These are phyloP conservation scores for Biscogniauxia mediterranea DNA, from an alignment of 2,329 filamentous ascomycete species.

Conservation along the genomic window DNA sequence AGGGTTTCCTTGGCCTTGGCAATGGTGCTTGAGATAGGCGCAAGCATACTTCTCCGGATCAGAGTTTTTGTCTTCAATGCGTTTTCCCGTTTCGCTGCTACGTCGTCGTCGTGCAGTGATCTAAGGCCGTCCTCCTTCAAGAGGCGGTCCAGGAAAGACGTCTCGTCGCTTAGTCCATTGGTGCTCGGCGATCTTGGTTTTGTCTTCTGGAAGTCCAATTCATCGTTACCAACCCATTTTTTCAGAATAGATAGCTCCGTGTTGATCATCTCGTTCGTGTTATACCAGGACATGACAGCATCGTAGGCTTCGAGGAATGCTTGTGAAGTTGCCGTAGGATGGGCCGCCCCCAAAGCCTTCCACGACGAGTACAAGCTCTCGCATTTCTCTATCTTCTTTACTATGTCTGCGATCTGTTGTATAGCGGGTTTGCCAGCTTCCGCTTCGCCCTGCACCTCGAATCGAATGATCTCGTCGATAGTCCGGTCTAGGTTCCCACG, in stretches of 20 bases:
- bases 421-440: conserved; percentile 85
- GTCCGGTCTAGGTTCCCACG: conserved; percentile 69
- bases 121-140: conserved; percentile 95
- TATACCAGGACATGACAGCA: conserved; percentile 92
- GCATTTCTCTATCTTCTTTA: conserved; percentile 85
- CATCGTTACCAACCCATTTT: conserved; percentile 95
- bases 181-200: conserved; percentile 66
- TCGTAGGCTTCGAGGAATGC: conserved; percentile 81
- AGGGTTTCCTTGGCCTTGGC: conserved; percentile 90
- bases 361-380: conserved; percentile 83
- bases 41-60: conserved; percentile 71
- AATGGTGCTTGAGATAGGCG: conserved; percentile 81
- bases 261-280: conserved; percentile 94
- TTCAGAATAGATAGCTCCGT: conserved; percentile 88
- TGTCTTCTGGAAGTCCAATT: conserved; percentile 83
- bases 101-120: conserved; percentile 76
- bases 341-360: conserved; percentile 68
- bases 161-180: conserved; percentile 79
- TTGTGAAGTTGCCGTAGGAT: conserved; percentile 73
- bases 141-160: conserved; percentile 89
- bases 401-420: conserved; percentile 86
- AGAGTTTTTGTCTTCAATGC: conserved; percentile 40
- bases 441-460: conserved; percentile 89
- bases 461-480: conserved; percentile 86
- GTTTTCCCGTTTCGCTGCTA: conserved; percentile 33